These are phyloP conservation scores for Fraxinus nigra DNA, from an alignment of 305 asterid genomes.

Conservation along the genomic window DNA sequence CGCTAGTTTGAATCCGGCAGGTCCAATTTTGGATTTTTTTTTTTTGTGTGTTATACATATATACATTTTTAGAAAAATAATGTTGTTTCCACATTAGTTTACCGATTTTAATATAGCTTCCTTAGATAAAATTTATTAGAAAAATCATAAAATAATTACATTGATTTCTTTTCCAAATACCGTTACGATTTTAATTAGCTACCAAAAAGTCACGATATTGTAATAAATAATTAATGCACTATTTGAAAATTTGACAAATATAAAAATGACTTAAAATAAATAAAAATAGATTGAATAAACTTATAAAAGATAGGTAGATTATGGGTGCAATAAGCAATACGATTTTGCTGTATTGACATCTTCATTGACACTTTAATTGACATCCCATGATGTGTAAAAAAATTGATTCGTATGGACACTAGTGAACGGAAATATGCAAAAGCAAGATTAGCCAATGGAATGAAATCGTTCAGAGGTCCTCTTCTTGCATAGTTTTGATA, in stretches of 20 bases:
- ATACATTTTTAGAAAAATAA: not conserved
- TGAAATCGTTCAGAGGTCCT: not conserved
- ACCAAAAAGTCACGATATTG: not conserved
- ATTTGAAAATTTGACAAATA: not conserved
- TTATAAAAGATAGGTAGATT: constrained; percentile 27
- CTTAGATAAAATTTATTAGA: not conserved
- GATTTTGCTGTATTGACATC: not conserved
- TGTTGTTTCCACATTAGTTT: not conserved
- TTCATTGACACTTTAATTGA: too few relatives aligned
- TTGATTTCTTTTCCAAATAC: not conserved
- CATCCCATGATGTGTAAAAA: not conserved
- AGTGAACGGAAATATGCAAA: constrained; percentile 62
- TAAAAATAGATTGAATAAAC: not conserved
- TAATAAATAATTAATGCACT: not conserved
- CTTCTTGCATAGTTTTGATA: not conserved
- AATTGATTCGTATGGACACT: constrained; percentile 44
- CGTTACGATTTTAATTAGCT: not conserved
- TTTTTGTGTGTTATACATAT: too few relatives aligned
- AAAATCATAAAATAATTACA: not conserved
- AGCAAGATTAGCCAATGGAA: constrained; percentile 47
- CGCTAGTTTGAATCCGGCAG: constrained; percentile 96
- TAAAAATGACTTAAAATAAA: not conserved
- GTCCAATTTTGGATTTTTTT: constrained; percentile 39
- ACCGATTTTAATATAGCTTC: not conserved
- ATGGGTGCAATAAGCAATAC: constrained; percentile 40